Evolutionary conservation across 768 basidiomycete species (phyloP).

Genomic region (Nidularia sp.): DNA sequence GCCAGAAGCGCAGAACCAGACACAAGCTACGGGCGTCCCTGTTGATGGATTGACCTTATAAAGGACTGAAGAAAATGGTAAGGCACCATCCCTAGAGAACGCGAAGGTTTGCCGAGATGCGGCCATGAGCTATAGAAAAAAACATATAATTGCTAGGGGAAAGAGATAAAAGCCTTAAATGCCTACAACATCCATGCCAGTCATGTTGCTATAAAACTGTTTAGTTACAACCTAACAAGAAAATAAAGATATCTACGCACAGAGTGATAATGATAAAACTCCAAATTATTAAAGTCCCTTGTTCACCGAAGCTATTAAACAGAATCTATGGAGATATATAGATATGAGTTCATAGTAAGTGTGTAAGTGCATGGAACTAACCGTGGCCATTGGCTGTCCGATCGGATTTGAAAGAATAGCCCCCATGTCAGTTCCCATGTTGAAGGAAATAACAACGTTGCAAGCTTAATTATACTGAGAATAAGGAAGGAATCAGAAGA

Average conservation of each 20-base stretch:
- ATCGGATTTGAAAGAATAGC: conserved; percentile 26
- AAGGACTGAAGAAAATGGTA: conserved; percentile 11
- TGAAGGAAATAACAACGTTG: conserved; percentile 30
- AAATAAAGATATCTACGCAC: conserved; percentile 21
- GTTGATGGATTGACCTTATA: conserved; percentile 26
- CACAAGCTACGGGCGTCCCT: conserved; percentile 56
- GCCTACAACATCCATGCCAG: not conserved
- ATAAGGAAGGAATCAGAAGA: too few relatives aligned
- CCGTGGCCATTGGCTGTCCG: conserved; percentile 43
- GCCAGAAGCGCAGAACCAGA: conserved; percentile 41
- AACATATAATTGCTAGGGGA: not conserved
- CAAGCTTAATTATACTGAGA: not conserved
- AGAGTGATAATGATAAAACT: conserved; percentile 25
- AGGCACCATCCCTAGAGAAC: conserved; percentile 38
- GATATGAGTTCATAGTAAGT: not conserved
- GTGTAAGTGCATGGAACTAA: not conserved
- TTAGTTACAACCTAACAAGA: conserved; percentile 20
- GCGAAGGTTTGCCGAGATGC: conserved; percentile 42
- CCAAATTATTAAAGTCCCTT: conserved; percentile 33
- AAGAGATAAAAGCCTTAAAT: conserved; percentile 1
- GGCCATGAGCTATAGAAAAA: conserved; percentile 10
- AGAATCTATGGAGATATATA: conserved; percentile 20
- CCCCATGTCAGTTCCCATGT: conserved; percentile 42
- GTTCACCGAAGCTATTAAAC: conserved; percentile 36
- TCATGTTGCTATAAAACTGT: not conserved